Percentiles rank a stretch among this genome's conserved stretches.
These are phyloP conservation scores for Tylopilus subfusipes DNA, from an alignment of 768 basidiomycete species.

Conservation along the genomic window DNA sequence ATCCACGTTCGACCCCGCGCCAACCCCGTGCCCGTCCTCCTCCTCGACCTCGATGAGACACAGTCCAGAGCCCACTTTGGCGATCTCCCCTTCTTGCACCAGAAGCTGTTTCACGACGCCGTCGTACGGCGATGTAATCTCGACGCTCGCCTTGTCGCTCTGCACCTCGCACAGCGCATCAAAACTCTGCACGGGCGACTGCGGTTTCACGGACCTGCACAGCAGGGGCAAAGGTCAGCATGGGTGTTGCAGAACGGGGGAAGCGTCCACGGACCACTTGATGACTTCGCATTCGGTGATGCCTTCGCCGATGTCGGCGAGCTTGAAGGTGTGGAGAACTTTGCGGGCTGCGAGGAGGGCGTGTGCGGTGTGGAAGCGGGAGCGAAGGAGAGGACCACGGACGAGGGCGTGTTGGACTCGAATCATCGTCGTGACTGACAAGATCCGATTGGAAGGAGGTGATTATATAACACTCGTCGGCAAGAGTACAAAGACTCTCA, in stretches of 20 bases:
- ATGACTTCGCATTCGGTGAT: conserved; percentile 90
- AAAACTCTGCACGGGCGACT: conserved; percentile 54
- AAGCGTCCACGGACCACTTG: conserved; percentile 57
- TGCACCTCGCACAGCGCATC: conserved; percentile 81
- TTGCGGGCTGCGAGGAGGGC: conserved; percentile 33
- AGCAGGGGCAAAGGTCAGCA: neutral
- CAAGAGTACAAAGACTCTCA: neutral
- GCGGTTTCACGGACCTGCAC: conserved; percentile 60
- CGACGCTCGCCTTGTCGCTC: conserved; percentile 87
- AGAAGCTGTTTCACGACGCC: conserved; percentile 70
- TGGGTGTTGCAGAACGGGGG: conserved; percentile 6
- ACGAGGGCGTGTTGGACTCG: conserved; percentile 20
- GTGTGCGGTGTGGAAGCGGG: conserved; percentile 37
- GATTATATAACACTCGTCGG: conserved; percentile 1
- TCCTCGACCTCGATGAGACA: conserved; percentile 82
- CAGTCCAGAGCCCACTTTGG: conserved; percentile 75
- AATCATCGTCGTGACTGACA: conserved; percentile 7
- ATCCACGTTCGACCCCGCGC: neutral
- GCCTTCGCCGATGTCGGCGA: conserved; percentile 87
- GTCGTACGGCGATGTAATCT: conserved; percentile 85
- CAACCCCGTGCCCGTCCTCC: conserved; percentile 31
- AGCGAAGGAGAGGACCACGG: conserved; percentile 28
- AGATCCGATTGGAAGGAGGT: conserved; percentile 2
- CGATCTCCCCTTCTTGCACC: conserved; percentile 77
- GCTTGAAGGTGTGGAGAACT: conserved; percentile 60